phyloP scores from a whole-genome alignment of 306 rosid genomes.

The Malus fusca region DNA sequence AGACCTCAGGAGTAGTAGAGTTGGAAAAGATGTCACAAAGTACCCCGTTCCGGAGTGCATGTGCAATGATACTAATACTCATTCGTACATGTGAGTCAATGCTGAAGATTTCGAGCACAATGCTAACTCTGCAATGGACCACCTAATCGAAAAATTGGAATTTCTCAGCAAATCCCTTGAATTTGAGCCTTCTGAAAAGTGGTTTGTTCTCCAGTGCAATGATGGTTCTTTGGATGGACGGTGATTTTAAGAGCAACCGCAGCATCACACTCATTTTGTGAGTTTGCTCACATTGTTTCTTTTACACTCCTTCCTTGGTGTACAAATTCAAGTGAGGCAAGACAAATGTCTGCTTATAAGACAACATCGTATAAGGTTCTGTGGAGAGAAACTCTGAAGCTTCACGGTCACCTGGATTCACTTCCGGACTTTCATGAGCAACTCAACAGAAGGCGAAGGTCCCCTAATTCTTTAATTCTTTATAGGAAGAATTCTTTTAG shows the following conservation, averaged over 20 bases:
- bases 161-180: conserved; percentile 6
- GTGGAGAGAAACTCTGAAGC: neutral
- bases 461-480: conserved; percentile 54
- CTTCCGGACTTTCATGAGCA: neutral
- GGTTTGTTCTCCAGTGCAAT: neutral
- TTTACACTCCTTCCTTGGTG: neutral
- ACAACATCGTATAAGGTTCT: conserved; percentile 11
- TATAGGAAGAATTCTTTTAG: conserved; percentile 36
- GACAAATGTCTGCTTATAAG: conserved; percentile 2
- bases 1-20: conserved; percentile 48
- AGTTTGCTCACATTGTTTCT: conserved; percentile 16
- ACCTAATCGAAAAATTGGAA: neutral
- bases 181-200: conserved; percentile 24
- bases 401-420: neutral
- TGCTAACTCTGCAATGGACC: neutral
- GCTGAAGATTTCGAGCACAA: conserved; percentile 12
- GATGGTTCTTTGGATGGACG: conserved; percentile 7
- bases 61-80: conserved; percentile 50
- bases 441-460: neutral
- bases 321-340: conserved; percentile 6
- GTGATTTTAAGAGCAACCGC: neutral
- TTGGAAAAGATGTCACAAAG: conserved; percentile 84
- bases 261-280: neutral
- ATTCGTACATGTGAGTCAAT: conserved; percentile 11
- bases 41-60: conserved; percentile 81